Conservation (phyloP, 768 basidiomycete genomes). For the Phallus indusiatus region DNA sequence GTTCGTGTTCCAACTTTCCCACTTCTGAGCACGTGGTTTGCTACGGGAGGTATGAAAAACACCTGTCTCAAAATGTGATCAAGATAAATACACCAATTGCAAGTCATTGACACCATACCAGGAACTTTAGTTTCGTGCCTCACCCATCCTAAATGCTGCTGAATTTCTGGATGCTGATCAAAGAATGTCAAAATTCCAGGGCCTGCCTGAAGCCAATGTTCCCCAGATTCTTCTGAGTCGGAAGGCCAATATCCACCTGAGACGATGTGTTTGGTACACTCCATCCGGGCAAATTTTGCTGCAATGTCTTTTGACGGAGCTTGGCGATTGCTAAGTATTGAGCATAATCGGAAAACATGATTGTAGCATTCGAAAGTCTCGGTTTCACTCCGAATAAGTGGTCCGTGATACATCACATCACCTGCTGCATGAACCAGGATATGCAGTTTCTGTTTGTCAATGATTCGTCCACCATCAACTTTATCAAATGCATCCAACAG, state of each 20-base stretch:
- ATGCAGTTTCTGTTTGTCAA: slow-evolving; percentile 37
- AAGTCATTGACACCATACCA: no score
- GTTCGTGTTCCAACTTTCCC: no score
- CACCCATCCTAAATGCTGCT: no score
- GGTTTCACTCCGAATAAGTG: slow-evolving; percentile 33
- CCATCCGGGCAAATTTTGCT: neutral
- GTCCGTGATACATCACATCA: slow-evolving; percentile 33
- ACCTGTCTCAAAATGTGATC: no score
- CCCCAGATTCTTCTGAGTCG: neutral
- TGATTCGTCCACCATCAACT: slow-evolving; percentile 13
- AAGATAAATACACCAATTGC: no score
- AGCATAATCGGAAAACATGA: slow-evolving; percentile 17
- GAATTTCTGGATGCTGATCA: no score
- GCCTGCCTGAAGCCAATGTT: neutral
- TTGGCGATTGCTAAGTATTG: slow-evolving; percentile 22
- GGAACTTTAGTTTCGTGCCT: no score
- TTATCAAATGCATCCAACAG: no score
- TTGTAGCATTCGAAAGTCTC: slow-evolving; percentile 35
- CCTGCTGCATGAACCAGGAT: slow-evolving; percentile 27
- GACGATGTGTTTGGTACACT: neutral
- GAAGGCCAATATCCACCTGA: neutral
- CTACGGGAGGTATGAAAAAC: no score
- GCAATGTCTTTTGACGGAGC: slow-evolving; percentile 20
- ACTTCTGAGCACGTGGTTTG: no score
- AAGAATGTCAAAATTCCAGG: neutral